Percentiles rank a stretch among this genome's conserved stretches.
These are phyloP conservation scores for Moelleriella libera DNA, from an alignment of 2,329 filamentous ascomycete species.

Conservation along the genomic window DNA sequence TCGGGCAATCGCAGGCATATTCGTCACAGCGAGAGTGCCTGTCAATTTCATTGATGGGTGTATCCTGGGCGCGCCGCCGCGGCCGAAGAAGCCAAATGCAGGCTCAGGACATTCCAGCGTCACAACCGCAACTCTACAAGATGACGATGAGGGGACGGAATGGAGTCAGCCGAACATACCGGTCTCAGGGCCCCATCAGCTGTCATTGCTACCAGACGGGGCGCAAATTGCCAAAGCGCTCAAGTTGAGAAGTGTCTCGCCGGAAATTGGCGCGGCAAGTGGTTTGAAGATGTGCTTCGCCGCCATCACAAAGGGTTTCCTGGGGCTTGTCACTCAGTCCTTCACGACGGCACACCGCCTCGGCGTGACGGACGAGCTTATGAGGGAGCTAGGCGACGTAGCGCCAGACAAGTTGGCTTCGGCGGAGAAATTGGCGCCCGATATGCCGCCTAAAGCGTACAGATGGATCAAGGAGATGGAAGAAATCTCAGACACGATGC, in stretches of 20 bases:
- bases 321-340: conserved; percentile 54
- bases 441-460: conserved; percentile 62
- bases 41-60: conserved; percentile 42
- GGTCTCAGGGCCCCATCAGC: conserved; percentile 30
- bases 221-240: conserved; percentile 26
- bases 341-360: conserved; percentile 54
- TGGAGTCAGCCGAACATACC: conserved; percentile 30
- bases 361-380: conserved; percentile 45
- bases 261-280: conserved; percentile 37
- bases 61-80: conserved; percentile 41
- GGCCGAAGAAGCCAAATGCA: conserved; percentile 10
- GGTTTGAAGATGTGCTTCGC: conserved; percentile 56
- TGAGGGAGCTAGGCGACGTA: conserved; percentile 35
- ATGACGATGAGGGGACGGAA: conserved; percentile 5
- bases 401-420: conserved; percentile 30
- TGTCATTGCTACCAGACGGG: conserved; percentile 26
- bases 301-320: conserved; percentile 47
- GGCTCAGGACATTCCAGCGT: no score
- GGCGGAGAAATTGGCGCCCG: conserved; percentile 36
- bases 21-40: conserved; percentile 22
- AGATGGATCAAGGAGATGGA: conserved; percentile 68
- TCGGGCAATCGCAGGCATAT: conserved; percentile 26
- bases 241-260: conserved; percentile 32
- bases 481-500: conserved; percentile 55
- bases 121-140: background rate